These are phyloP conservation scores for Zasmidium cellare DNA, from an alignment of 2,329 filamentous ascomycete genomes.

Conservation along the genomic window DNA sequence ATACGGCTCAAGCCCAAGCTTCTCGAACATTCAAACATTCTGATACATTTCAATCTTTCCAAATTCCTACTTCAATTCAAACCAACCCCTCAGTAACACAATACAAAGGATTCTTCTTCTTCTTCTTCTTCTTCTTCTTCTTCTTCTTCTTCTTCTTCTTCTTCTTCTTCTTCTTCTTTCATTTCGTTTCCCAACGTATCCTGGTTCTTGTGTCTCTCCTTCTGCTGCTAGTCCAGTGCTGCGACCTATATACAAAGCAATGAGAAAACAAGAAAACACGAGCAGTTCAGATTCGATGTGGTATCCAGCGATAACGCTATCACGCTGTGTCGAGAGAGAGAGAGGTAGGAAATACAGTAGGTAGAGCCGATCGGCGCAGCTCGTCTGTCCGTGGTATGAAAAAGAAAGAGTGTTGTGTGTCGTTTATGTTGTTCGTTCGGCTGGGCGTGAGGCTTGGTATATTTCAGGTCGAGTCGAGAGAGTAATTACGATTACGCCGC, in stretches of 20 bases:
- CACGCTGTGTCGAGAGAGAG: not conserved
- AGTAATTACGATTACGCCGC: not conserved
- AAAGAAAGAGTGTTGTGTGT: too few species aligned
- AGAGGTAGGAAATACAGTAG: not conserved
- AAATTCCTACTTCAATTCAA: too few species aligned
- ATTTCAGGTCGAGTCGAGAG: not conserved
- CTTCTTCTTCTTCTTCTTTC: too few species aligned
- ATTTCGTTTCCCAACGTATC: not conserved
- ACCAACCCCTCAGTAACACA: too few species aligned
- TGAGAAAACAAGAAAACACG: not conserved
- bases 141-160: not conserved
- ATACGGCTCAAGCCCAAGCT: too few species aligned
- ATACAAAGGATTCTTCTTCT: not conserved
- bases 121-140: not conserved
- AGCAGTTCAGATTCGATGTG: not conserved
- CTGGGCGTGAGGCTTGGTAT: not conserved
- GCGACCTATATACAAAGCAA: not conserved
- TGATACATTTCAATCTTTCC: too few species aligned
- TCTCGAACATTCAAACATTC: too few species aligned
- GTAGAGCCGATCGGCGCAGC: too few species aligned
- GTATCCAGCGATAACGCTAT: not conserved
- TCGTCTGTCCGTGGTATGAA: too few species aligned
- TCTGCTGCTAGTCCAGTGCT: not conserved
- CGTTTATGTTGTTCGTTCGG: too few species aligned
- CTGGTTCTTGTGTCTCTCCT: not conserved